Evolutionary conservation across 2,329 filamentous ascomycete species (phyloP).

Genomic region (Colletotrichum euphorbiae): DNA sequence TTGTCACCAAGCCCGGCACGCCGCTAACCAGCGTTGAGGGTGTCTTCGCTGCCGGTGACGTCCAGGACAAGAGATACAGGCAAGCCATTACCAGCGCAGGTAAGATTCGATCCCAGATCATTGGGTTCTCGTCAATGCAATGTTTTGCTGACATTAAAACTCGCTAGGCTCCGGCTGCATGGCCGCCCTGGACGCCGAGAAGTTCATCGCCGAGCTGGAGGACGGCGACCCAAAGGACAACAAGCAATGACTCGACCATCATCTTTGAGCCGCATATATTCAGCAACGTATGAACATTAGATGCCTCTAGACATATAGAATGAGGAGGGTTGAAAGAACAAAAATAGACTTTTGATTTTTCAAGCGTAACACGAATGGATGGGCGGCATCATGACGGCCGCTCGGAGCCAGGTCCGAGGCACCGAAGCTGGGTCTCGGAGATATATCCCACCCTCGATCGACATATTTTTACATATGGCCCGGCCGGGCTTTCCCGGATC

Average conservation of each 20-base stretch:
- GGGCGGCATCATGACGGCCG: not conserved
- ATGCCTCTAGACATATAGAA: slow-evolving; percentile 23
- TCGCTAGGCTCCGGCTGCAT: slow-evolving; percentile 86
- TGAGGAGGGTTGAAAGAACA: slow-evolving; percentile 8
- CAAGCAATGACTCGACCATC: slow-evolving; percentile 39
- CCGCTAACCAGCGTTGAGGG: slow-evolving; percentile 89
- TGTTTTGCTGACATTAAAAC: slow-evolving; percentile 38
- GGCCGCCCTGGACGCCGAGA: slow-evolving; percentile 95
- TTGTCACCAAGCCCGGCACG: slow-evolving; percentile 88
- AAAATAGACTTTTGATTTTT: slow-evolving; percentile 35
- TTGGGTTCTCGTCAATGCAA: too few relatives aligned
- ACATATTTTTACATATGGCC: slow-evolving; percentile 13
- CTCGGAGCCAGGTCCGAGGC: slow-evolving; percentile 28
- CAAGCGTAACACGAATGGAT: not conserved
- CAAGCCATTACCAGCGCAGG: slow-evolving; percentile 98
- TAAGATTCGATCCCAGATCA: slow-evolving; percentile 58
- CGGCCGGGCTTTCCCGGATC: slow-evolving; percentile 14
- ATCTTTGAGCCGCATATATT: slow-evolving; percentile 24
- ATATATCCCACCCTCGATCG: slow-evolving; percentile 15
- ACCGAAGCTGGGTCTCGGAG: slow-evolving; percentile 25
- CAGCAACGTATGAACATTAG: slow-evolving; percentile 17
- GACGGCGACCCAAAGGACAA: slow-evolving; percentile 47
- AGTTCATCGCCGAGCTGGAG: slow-evolving; percentile 85
- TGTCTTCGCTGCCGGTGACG: slow-evolving; percentile 96
- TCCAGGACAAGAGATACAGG: slow-evolving; percentile 98